Conservation (phyloP, 441 rosid species). For the Euphorbia schlechtendalii region DNA sequence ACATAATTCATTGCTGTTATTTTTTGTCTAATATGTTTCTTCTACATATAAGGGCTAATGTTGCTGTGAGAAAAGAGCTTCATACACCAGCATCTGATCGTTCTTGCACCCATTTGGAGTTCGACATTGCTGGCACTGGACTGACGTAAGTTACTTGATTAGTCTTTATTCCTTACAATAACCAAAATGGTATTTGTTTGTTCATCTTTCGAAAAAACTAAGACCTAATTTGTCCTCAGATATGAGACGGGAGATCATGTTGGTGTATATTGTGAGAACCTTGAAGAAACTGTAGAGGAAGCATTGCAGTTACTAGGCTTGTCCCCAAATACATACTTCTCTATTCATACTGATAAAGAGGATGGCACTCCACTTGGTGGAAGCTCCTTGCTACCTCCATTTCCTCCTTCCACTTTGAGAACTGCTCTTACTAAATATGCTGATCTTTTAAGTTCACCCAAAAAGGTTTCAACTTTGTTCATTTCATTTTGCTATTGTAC, state of each 20-base stretch:
- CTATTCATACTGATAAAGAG: constrained; percentile 76
- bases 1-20: too few species aligned
- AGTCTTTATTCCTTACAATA: background rate
- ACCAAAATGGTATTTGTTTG: background rate
- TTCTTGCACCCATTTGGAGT: constrained; percentile 95
- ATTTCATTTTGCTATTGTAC: background rate
- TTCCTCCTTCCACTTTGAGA: constrained; percentile 79
- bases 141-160: constrained; percentile 52
- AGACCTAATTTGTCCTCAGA: constrained; percentile 32
- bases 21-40: constrained; percentile 13
- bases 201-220: too few species aligned
- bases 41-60: constrained; percentile 58
- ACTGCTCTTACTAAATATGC: constrained; percentile 74
- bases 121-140: constrained; percentile 84
- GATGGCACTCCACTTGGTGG: constrained; percentile 83
- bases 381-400: constrained; percentile 71
- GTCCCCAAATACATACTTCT: constrained; percentile 84
- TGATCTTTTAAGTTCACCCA: constrained; percentile 83
- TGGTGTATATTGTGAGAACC: constrained; percentile 82
- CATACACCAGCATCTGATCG: constrained; percentile 90
- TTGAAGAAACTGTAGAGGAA: constrained; percentile 77
- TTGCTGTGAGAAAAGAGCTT: constrained; percentile 80
- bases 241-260: constrained; percentile 99
- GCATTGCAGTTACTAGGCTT: constrained; percentile 62
- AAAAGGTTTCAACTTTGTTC: constrained; percentile 57